These are phyloP conservation scores for Babesia microti DNA, from an alignment of 169 alveolate genomes.

Conservation along the genomic window DNA sequence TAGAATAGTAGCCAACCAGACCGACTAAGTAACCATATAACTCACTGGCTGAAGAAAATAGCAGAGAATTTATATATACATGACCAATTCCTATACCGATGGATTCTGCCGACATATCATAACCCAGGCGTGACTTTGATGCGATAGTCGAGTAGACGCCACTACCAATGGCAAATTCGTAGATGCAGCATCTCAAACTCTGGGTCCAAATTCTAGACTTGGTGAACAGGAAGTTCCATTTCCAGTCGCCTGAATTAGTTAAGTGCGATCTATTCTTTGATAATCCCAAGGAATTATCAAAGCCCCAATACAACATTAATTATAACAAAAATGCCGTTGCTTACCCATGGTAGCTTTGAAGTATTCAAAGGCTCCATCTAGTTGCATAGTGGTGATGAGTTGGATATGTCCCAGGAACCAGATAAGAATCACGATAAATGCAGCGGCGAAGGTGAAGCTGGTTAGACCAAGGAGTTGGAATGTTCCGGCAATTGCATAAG, in stretches of 20 bases:
- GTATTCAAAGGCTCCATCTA: slow-evolving; percentile 29
- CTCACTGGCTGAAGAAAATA: slow-evolving; percentile 24
- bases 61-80: slow-evolving; percentile 30
- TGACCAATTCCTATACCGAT: slow-evolving; percentile 34
- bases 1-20: slow-evolving; percentile 26
- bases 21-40: no score
- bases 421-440: slow-evolving; percentile 39
- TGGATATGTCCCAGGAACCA: slow-evolving; percentile 48
- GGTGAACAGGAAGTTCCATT: slow-evolving; percentile 27
- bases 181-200: slow-evolving; percentile 47
- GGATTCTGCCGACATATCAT: slow-evolving; percentile 35
- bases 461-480: slow-evolving; percentile 50
- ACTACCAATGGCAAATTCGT: slow-evolving; percentile 55
- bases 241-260: slow-evolving; percentile 25
- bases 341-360: no score
- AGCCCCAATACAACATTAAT: no score
- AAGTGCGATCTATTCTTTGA: no score
- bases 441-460: slow-evolving; percentile 51
- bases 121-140: slow-evolving; percentile 42
- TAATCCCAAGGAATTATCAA: no score
- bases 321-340: no score
- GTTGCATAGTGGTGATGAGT: slow-evolving; percentile 27
- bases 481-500: slow-evolving; percentile 20
- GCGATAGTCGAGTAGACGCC: slow-evolving; percentile 60
- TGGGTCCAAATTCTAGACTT: slow-evolving; percentile 59